Evolutionary conservation across 2,329 filamentous ascomycete species (phyloP).

Genomic region (Trichoderma endophyticum): DNA sequence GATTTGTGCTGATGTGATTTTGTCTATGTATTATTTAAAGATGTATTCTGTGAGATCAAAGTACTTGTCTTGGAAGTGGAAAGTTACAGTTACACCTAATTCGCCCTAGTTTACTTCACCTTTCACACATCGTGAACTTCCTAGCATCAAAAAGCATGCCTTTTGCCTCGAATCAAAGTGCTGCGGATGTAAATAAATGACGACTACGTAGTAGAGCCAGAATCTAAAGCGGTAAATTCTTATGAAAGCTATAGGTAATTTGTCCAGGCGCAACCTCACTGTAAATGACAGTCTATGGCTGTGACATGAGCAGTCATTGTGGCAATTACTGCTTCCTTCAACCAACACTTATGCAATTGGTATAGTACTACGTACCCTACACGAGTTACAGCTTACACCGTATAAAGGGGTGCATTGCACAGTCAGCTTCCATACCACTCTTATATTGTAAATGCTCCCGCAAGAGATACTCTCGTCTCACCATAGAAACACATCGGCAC

Average conservation of each 20-base stretch:
- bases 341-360: background rate
- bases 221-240: background rate
- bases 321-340: background rate
- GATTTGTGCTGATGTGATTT: background rate
- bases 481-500: background rate
- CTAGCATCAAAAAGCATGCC: background rate
- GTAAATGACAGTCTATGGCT: background rate
- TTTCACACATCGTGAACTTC: background rate
- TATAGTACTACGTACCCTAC: background rate
- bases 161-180: background rate
- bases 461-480: background rate
- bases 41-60: background rate
- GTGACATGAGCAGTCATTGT: background rate
- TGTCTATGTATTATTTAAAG: background rate
- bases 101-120: background rate
- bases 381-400: background rate
- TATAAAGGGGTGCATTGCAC: background rate
- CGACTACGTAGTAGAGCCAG: rapidly evolving
- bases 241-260: background rate
- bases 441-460: background rate
- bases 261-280: background rate
- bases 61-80: no score
- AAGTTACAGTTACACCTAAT: background rate
- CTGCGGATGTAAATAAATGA: background rate
- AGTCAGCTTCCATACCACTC: background rate